Percentiles rank a stretch among this genome's conserved stretches.
phyloP scores from a whole-genome alignment of 2,329 filamentous ascomycete genomes.

The Colletotrichum coccodes region DNA sequence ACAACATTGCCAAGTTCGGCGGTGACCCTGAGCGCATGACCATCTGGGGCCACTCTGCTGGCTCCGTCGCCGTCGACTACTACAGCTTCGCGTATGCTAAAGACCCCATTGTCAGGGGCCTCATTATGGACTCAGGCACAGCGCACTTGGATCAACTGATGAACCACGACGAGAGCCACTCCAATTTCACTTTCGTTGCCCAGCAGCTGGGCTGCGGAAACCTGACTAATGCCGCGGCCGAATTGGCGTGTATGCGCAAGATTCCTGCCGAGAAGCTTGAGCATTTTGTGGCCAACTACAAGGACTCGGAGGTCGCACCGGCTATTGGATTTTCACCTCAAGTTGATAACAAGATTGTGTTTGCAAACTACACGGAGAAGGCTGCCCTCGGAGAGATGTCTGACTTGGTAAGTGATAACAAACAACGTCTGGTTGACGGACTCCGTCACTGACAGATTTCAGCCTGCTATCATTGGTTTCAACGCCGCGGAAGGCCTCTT shows the following conservation, averaged over 20 bases:
- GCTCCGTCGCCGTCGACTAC: constrained; percentile 48
- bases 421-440: not conserved
- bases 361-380: constrained; percentile 43
- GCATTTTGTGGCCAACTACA: constrained; percentile 41
- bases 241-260: constrained; percentile 50
- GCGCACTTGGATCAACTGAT: constrained; percentile 41
- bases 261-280: constrained; percentile 45
- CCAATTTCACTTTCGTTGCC: constrained; percentile 52
- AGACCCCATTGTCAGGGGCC: constrained; percentile 51
- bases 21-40: constrained; percentile 57
- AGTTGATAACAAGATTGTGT: constrained; percentile 44
- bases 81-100: constrained; percentile 53
- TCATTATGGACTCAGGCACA: constrained; percentile 51
- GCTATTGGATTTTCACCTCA: constrained; percentile 43
- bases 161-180: constrained; percentile 43
- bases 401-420: constrained; percentile 2
- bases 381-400: constrained; percentile 24
- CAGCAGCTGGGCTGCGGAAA: constrained; percentile 47
- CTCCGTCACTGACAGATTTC: not conserved
- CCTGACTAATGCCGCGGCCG: constrained; percentile 40
- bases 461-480: constrained; percentile 30
- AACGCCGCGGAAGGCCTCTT: constrained; percentile 27
- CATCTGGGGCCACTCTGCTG: constrained; percentile 60
- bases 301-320: constrained; percentile 38
- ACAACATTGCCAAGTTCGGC: constrained; percentile 61